phyloP scores from a whole-genome alignment of 768 basidiomycete genomes.

The Plicaturopsis crispa region DNA sequence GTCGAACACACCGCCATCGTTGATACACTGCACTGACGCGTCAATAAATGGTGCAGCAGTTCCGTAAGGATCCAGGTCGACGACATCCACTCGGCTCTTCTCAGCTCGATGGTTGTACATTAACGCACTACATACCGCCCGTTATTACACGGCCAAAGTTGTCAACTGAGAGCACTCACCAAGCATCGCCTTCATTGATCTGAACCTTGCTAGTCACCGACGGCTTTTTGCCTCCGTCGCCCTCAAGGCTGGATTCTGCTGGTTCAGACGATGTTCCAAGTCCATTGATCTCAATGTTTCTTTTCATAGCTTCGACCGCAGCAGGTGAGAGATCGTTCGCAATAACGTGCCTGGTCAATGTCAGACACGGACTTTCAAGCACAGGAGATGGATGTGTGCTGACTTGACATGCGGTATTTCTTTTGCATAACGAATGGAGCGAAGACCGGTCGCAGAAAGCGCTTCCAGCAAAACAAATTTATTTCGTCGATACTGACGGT shows the following conservation, averaged over 20 bases:
- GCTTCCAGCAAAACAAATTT: conserved; percentile 85
- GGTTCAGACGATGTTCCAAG: conserved; percentile 35
- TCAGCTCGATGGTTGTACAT: conserved; percentile 87
- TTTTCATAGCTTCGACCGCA: conserved; percentile 78
- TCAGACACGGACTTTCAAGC: not conserved
- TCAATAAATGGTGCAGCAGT: conserved; percentile 97
- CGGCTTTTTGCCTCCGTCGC: conserved; percentile 7
- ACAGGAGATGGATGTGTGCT: conserved; percentile 16
- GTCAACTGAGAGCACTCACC: conserved; percentile 41
- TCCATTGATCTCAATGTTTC: conserved; percentile 80
- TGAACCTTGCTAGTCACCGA: conserved; percentile 45
- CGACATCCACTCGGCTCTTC: conserved; percentile 73
- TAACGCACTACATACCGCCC: conserved; percentile 38
- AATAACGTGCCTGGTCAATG: conserved; percentile 69
- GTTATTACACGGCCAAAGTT: conserved; percentile 1
- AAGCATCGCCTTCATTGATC: conserved; percentile 91
- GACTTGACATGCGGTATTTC: conserved; percentile 91
- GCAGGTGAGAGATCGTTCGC: conserved; percentile 88
- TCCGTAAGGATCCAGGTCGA: conserved; percentile 98
- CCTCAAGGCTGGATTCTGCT: conserved; percentile 10
- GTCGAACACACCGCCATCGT: conserved; percentile 69
- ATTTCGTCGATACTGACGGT: conserved; percentile 43
- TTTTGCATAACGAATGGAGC: conserved; percentile 95
- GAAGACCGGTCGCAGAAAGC: conserved; percentile 90
- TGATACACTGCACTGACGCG: conserved; percentile 81